phyloP scores from a whole-genome alignment of 176 grass and related monocot species.

The Oryza brachyantha region DNA sequence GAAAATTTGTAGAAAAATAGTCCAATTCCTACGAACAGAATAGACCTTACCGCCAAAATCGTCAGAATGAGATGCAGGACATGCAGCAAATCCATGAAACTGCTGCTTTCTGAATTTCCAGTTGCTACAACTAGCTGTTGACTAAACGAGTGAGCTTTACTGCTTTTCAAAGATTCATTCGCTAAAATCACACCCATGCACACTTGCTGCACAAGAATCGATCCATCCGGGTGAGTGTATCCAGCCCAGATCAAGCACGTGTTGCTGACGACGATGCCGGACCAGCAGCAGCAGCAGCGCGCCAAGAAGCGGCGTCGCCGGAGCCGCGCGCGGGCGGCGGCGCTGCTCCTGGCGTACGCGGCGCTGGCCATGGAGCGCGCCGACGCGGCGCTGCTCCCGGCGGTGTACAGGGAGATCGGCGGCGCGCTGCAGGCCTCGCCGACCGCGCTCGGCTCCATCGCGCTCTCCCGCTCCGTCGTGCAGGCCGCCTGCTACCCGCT shows the following conservation, averaged over 20 bases:
- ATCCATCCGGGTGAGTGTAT: background rate
- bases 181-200: too few relatives aligned
- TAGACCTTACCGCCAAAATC: too few relatives aligned
- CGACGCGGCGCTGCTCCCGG: conserved; percentile 79
- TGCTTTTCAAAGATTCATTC: conserved; percentile 16
- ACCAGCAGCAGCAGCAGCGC: conserved; percentile 35
- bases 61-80: too few relatives aligned
- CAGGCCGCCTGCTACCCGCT: conserved; percentile 76
- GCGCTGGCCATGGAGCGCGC: conserved; percentile 83
- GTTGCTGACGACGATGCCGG: background rate
- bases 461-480: conserved; percentile 72
- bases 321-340: conserved; percentile 28
- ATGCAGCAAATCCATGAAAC: too few relatives aligned
- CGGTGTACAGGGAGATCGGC: conserved; percentile 83
- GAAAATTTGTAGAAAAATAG: too few relatives aligned
- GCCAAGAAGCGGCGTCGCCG: background rate
- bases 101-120: too few relatives aligned
- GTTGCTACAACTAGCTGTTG: too few relatives aligned
- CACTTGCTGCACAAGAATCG: too few relatives aligned
- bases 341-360: conserved; percentile 59
- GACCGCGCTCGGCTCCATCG: conserved; percentile 62
- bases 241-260: background rate
- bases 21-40: too few relatives aligned
- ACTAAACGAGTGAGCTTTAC: background rate
- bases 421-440: conserved; percentile 58